phyloP scores from a whole-genome alignment of 192 early-diverging fungal genomes.

The Gigaspora rosea region DNA sequence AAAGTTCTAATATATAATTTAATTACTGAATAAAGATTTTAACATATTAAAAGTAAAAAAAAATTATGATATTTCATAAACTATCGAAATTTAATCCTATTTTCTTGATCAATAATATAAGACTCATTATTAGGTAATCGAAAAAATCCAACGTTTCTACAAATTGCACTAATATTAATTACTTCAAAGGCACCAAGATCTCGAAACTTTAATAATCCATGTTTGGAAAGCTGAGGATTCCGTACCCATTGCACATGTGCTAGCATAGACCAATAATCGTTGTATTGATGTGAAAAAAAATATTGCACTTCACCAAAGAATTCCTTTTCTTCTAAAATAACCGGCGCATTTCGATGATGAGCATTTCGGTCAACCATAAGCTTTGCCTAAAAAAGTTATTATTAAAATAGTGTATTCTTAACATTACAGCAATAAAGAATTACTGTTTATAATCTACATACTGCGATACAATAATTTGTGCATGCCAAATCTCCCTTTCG shows the following conservation, averaged over 20 bases:
- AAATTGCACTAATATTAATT: constrained; percentile 7
- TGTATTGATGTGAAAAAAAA: constrained; percentile 9
- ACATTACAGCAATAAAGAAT: too few species aligned
- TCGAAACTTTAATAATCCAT: background rate
- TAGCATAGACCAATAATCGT: background rate
- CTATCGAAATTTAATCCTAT: background rate
- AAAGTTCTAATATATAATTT: background rate
- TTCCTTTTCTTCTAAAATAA: background rate
- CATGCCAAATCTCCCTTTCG: background rate
- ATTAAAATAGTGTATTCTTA: too few species aligned
- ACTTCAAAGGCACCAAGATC: constrained; percentile 15
- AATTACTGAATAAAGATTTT: background rate
- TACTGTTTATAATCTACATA: too few species aligned
- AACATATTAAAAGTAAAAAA: background rate
- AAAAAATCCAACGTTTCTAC: background rate
- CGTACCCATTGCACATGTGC: background rate
- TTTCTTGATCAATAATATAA: constrained; percentile 4
- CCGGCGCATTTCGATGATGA: background rate
- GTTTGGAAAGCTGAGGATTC: background rate
- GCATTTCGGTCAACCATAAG: background rate
- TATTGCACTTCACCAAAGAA: constrained; percentile 4
- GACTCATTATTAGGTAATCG: background rate
- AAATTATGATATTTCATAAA: background rate
- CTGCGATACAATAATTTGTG: background rate
- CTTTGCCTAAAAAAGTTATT: too few species aligned